A percentile compares a stretch with the other conserved stretches of the same genome.
Conservation (phyloP, 179 eudicot genomes). For the Corrigiola litoralis region DNA sequence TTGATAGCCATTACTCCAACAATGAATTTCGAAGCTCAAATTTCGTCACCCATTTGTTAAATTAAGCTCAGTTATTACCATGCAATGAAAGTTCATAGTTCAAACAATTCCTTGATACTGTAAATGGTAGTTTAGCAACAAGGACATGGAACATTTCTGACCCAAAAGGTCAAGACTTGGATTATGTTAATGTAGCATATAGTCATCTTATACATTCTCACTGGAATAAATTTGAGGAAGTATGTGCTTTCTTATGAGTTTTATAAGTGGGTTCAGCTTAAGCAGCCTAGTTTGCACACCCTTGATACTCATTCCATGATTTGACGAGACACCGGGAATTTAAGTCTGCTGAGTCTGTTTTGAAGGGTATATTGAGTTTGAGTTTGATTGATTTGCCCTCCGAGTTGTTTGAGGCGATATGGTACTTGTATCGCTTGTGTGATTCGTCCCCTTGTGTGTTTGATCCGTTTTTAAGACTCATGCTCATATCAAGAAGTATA, state of each 20-base stretch:
- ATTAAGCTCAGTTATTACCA: background rate
- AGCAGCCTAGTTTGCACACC: conserved; percentile 39
- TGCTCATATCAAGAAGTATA: conserved; percentile 67
- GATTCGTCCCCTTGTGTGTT: conserved; percentile 78
- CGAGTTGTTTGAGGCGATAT: conserved; percentile 55
- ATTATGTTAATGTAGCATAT: conserved; percentile 66
- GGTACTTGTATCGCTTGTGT: conserved; percentile 61
- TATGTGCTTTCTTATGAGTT: conserved; percentile 65
- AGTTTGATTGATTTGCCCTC: conserved; percentile 31
- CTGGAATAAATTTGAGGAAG: conserved; percentile 62
- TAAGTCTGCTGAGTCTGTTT: conserved; percentile 53
- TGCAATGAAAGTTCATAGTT: conserved; percentile 15
- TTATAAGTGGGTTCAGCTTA: conserved; percentile 57
- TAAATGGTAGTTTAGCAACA: conserved; percentile 20
- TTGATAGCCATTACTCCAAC: no score
- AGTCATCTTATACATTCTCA: conserved; percentile 81
- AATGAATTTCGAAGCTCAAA: no score
- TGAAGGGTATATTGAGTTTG: conserved; percentile 36
- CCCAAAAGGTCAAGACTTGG: conserved; percentile 74
- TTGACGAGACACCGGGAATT: conserved; percentile 60
- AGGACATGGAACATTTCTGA: conserved; percentile 55
- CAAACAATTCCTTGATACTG: conserved; percentile 7
- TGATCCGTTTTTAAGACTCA: conserved; percentile 64
- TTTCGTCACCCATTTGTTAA: conserved; percentile 6
- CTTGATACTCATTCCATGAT: conserved; percentile 61